Base-by-base conservation (phyloP, 1,284 basidiomycete genomes). In the Porphyrellus sp. region DNA sequence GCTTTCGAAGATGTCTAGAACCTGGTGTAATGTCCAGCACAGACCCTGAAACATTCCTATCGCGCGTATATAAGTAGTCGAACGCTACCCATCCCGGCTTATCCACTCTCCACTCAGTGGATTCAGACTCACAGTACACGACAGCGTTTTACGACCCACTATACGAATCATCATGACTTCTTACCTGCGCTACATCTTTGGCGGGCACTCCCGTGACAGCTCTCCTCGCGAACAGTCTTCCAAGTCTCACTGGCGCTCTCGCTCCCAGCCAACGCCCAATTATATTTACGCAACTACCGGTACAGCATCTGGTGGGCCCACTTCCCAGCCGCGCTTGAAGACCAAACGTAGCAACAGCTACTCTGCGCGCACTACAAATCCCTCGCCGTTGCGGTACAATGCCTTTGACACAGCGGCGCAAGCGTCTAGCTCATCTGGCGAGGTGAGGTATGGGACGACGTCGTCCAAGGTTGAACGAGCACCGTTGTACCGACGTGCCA, bases 341-440 rank as follows among this genome's bases (percentile, higher is more conserved):
- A 68, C 69, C 20, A 68, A 68, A 37, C 68, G 66, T 31, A 68
- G 69, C 57, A 68, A 68, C 46, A 68, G 66, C 46, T 68, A 71
- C 48, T 66, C 62, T 46, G 69, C 69, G 8, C 63, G 61, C 16
- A 54, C 66, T 21, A 59, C 59, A 13, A 42, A 54, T 30, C 69
- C 66, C 13, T 68, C 66, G 1, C 69, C 66, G 15, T 43, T 71
- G 47, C 63, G 69, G 20, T 70, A 63, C 43, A 61, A 56, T n/a
- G 54, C 69, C 13, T 70, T 61, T 46, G 66, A 67, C 30, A 40
- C 54, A 2, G 42, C 49, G 24, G 49, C 43, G 16, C 58, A 58
- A 8, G 47, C 41, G 2, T 44, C 57, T 23, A 31, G 53, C 9
- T 54, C 59, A 13, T 44, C 64, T 18, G 63, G 54, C 20, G 64